Base-by-base conservation (phyloP, 495 filamentous ascomycete genomes). In the Penicillium subrubescens region DNA sequence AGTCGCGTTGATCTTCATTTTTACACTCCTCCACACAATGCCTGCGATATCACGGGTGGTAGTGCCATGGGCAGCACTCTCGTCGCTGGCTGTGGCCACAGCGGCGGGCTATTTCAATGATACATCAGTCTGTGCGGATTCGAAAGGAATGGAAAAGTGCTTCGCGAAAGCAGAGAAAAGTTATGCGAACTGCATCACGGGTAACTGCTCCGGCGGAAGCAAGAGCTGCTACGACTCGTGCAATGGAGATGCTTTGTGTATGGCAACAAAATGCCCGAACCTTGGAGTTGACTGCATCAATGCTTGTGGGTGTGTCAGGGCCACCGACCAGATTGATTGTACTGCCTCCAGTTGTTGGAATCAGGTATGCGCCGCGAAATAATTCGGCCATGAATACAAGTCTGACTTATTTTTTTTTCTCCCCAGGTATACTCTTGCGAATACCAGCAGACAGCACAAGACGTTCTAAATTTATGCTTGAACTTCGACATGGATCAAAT, bases 351-450 rank as follows among this genome's bases (percentile, higher is more conserved):
- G 62, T 27, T 74, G 70, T 14, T 74, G 70, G 70, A 72, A 74
- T n/a, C 60, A 68, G 60, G 72, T 74, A 52, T n/a, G 37, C 35
- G 8, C 23, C 23, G 46, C 8, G 14, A 3, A 41, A 19, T 23
- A 10, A 8, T 11, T 10, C 7, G 11, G 5, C 15, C 25, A 8
- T 31, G 48, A n/a, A 0, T 15, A 31, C 11, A 7, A 8, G 7
- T 11, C 34, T 56, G 0, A 39, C 53, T 37, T 56, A 4, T 37
- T 3, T 35, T 15, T 35, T 15, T 8, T 6, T 35, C 29, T 11
- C 33, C n/a, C 33, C n/a, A 72, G 67, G 64, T 64, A 48, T 74
- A 74, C 56, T 69, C 67, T 29, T 72, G 72, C 58, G 70, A 74
- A 59, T 74, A 73, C 27, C 70, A 74, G 61, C 12, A 43, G 10